phyloP scores from a whole-genome alignment of 2,329 filamentous ascomycete genomes.

The Hypoxylon rubiginosum region DNA sequence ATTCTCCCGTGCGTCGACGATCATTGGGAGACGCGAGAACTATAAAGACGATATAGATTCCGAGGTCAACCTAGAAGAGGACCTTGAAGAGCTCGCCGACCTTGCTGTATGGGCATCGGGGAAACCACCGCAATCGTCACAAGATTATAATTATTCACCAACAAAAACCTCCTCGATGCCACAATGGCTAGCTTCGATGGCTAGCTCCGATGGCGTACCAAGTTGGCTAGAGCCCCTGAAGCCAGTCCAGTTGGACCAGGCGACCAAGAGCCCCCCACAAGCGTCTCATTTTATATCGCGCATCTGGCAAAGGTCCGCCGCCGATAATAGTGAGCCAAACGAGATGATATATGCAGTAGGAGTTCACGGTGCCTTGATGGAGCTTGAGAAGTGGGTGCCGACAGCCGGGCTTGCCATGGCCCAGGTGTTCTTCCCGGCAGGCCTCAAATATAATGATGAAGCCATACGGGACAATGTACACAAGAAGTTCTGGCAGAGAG shows the following conservation, averaged over 20 bases:
- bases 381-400: slow-evolving; percentile 42
- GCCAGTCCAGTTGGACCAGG: background rate
- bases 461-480: slow-evolving; percentile 30
- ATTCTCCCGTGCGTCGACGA: slow-evolving; percentile 5
- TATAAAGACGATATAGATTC: slow-evolving; percentile 5
- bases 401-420: slow-evolving; percentile 34
- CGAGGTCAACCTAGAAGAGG: slow-evolving; percentile 2
- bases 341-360: slow-evolving; percentile 24
- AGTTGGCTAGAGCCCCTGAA: slow-evolving; percentile 24
- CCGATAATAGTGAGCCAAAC: background rate
- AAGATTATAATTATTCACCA: background rate
- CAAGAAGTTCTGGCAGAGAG: slow-evolving; percentile 34
- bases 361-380: slow-evolving; percentile 36
- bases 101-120: slow-evolving; percentile 1
- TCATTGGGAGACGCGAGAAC: slow-evolving; percentile 4
- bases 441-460: slow-evolving; percentile 24
- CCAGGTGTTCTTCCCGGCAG: slow-evolving; percentile 30
- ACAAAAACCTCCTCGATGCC: slow-evolving; percentile 7
- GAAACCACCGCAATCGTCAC: background rate
- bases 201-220: slow-evolving; percentile 22
- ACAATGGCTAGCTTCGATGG: slow-evolving; percentile 13
- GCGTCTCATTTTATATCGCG: background rate
- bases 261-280: background rate
- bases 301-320: background rate
- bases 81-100: slow-evolving; percentile 1